phyloP scores from a whole-genome alignment of 2,329 filamentous ascomycete species.

The Leptographium galeiforme region DNA sequence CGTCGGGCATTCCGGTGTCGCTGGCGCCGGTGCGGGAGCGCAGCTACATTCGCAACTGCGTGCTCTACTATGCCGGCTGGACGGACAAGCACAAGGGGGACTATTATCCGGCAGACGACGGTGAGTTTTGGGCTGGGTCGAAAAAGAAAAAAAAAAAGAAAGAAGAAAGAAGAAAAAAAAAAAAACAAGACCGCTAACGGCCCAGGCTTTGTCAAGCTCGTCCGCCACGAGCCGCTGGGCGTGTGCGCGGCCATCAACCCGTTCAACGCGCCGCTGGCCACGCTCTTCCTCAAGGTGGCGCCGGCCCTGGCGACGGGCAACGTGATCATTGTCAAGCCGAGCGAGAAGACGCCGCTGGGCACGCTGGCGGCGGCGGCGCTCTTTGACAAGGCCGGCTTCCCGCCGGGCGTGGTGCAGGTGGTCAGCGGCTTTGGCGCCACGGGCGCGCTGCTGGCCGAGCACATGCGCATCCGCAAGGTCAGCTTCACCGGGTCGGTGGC shows the following conservation, averaged over 20 bases:
- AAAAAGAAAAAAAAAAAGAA: background rate
- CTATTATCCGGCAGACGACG: conserved; percentile 20
- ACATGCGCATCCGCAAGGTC: conserved; percentile 41
- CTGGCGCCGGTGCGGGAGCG: conserved; percentile 17
- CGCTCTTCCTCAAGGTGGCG: conserved; percentile 22
- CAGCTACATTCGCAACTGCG: conserved; percentile 31
- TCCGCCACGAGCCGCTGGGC: conserved; percentile 20
- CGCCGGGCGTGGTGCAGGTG: conserved; percentile 28
- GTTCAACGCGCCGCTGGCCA: conserved; percentile 16
- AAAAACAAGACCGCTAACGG: too few relatives aligned
- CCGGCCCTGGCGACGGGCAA: conserved; percentile 28
- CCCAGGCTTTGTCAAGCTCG: conserved; percentile 20
- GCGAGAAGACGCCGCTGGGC: conserved; percentile 26
- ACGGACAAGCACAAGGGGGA: conserved; percentile 24
- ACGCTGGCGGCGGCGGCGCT: conserved; percentile 22
- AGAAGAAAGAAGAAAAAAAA: background rate
- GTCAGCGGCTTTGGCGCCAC: conserved; percentile 24
- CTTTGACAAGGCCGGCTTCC: conserved; percentile 27
- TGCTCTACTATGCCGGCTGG: conserved; percentile 19
- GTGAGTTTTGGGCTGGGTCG: conserved; percentile 7
- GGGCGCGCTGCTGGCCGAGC: conserved; percentile 11
- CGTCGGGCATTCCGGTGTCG: conserved; percentile 19
- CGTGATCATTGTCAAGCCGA: conserved; percentile 27
- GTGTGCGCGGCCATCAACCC: conserved; percentile 16
- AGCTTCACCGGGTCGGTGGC: conserved; percentile 55